Conservation (phyloP, 2,329 filamentous ascomycete genomes). For the Neophaeococcomyces aloes region DNA sequence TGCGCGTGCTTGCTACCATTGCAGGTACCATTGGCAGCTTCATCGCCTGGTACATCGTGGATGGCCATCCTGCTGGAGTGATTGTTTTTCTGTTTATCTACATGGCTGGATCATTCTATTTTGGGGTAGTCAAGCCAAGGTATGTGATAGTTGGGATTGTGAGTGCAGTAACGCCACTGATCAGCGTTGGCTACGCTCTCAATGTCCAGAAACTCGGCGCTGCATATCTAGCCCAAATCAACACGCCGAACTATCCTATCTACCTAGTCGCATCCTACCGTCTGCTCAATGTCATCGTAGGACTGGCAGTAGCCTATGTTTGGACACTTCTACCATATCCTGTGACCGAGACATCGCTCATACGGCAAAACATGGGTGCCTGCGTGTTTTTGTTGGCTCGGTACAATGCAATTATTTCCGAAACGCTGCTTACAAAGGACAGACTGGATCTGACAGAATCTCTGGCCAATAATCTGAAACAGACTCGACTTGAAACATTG, state of each 20-base stretch:
- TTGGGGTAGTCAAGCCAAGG: constrained; percentile 32
- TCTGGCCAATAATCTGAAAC: too few relatives aligned
- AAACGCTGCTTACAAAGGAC: neutral
- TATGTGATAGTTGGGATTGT: constrained; percentile 53
- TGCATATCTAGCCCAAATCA: neutral
- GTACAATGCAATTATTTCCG: constrained; percentile 42
- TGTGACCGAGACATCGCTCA: constrained; percentile 57
- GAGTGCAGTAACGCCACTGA: constrained; percentile 46
- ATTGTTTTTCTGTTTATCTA: constrained; percentile 8
- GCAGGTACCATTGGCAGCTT: neutral
- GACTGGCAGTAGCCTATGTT: constrained; percentile 4
- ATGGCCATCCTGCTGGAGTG: constrained; percentile 8
- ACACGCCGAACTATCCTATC: constrained; percentile 8
- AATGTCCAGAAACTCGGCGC: constrained; percentile 7
- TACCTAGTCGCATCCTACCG: constrained; percentile 8
- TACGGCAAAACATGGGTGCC: constrained; percentile 56
- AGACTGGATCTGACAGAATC: neutral
- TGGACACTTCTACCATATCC: constrained; percentile 37
- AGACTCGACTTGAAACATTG: neutral
- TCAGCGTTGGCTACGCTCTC: constrained; percentile 59
- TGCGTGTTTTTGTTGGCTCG: constrained; percentile 63
- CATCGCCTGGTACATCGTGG: constrained; percentile 8
- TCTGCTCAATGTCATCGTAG: constrained; percentile 6
- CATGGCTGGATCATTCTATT: constrained; percentile 1
- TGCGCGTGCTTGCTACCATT: constrained; percentile 7